Evolutionary conservation across 1,284 basidiomycete species (phyloP), one percentile per base, ranked within the genome.

Genomic region (Ustilago tritici): DNA sequence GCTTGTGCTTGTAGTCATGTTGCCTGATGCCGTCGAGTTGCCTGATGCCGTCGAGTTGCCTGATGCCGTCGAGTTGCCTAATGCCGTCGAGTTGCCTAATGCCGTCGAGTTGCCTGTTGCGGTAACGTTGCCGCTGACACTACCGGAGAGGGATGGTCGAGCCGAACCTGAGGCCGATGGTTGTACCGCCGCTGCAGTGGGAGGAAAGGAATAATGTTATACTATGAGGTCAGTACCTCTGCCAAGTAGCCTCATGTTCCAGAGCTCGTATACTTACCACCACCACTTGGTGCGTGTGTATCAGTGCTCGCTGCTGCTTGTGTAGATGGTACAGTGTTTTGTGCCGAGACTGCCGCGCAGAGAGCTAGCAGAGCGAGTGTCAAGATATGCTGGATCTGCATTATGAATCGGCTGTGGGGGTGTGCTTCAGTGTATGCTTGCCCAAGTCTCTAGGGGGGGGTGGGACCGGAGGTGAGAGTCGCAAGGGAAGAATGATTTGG

Each of bases 251-350:
- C n/a, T 9, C n/a, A 6, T n/a, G 7, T 19, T 19, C 14, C 31
- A 12, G 43, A 43, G 11, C 15, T 7, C 14, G 0, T 28, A 46
- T 17, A 68, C 71, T 68, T 40, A 74, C 71, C 71, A 53, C 49
- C 50, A 4, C 41, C 59, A 40, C 65, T 68, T 8, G 70, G 67
- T 31, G 72, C 64, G 38, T 57, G 49, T 4, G 57, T 47, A 12
- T 41, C 67, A 10, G 56, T 46, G 36, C 23, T 55, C 7, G 63
- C 34, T 15, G 61, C 31, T 17, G 70, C 65, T 50, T 67, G 65
- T 57, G 70, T 72, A 8, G 70, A 72, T n/a, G 56, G 32, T 35
- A 52, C 72, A 19, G 11, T 61, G 61, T 76, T 70, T 35, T 76
- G 72, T 15, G 72, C 72, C n/a, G 52, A 58, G 1, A 76, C 72